Percentiles rank a stretch among this genome's conserved stretches.
Conservation (phyloP, 1,284 basidiomycete species). For the Tremellales sp. region DNA sequence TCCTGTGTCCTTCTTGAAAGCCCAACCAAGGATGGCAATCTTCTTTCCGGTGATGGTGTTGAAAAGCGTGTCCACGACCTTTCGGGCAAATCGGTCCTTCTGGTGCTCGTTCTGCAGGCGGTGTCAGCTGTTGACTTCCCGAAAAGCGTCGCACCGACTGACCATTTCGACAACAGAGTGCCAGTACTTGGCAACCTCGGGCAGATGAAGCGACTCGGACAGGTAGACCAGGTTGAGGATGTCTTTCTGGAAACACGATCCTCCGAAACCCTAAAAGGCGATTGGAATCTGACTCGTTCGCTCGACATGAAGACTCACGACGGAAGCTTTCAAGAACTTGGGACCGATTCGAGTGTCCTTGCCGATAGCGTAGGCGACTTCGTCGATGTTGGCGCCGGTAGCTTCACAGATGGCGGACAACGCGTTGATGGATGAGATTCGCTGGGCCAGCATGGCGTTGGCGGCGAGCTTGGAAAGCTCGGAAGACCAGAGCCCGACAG, state of each 20-base stretch:
- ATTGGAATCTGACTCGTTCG: conserved; percentile 61
- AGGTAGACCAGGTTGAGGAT: conserved; percentile 98
- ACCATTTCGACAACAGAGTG: conserved; percentile 82
- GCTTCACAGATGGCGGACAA: conserved; percentile 98
- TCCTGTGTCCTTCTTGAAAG: conserved; percentile 94
- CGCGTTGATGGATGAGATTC: conserved; percentile 97
- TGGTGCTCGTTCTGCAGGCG: conserved; percentile 74
- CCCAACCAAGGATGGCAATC: conserved; percentile 86
- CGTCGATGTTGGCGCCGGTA: conserved; percentile 98
- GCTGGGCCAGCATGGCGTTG: conserved; percentile 96
- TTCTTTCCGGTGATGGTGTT: conserved; percentile 79
- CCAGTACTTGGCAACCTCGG: conserved; percentile 99
- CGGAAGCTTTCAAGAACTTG: conserved; percentile 81
- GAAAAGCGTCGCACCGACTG: background rate
- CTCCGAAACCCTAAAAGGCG: conserved; percentile 68
- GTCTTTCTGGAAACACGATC: conserved; percentile 99
- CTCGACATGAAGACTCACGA: conserved; percentile 36
- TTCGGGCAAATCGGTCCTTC: conserved; percentile 81
- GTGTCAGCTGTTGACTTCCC: conserved; percentile 4
- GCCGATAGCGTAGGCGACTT: conserved; percentile 92
- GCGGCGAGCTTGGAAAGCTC: conserved; percentile 98
- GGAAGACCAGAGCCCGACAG: conserved; percentile 96
- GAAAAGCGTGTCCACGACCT: conserved; percentile 91
- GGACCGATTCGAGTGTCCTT: conserved; percentile 88
- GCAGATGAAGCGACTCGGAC: conserved; percentile 86